Evolutionary conservation across 208 protist species (phyloP).

Genomic region (Jaenimonas drosophilae): DNA sequence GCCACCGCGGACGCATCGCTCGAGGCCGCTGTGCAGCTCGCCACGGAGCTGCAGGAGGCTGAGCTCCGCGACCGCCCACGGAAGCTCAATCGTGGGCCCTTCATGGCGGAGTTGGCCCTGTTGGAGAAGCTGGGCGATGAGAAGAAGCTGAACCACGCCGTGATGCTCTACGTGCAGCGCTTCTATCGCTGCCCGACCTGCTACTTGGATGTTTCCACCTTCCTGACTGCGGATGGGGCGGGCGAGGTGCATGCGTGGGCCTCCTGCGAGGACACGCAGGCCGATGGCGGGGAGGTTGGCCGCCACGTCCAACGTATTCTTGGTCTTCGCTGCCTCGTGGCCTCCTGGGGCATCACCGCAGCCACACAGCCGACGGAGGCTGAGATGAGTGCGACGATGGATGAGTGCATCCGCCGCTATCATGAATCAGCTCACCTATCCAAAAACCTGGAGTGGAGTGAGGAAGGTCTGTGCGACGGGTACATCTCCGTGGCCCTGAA

Average conservation of each 20-base stretch:
- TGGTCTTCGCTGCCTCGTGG: conserved; percentile 61
- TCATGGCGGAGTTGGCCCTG: conserved; percentile 64
- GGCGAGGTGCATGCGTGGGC: conserved; percentile 55
- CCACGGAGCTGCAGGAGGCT: conserved; percentile 1
- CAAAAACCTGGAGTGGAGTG: conserved; percentile 54
- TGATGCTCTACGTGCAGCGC: conserved; percentile 54
- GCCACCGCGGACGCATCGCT: background rate
- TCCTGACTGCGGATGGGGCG: conserved; percentile 38
- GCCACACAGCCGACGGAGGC: conserved; percentile 16
- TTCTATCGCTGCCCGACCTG: conserved; percentile 70
- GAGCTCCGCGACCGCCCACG: conserved; percentile 8
- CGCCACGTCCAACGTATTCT: conserved; percentile 51
- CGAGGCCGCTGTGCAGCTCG: background rate
- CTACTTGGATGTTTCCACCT: conserved; percentile 80
- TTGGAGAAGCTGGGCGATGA: conserved; percentile 16
- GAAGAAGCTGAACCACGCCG: conserved; percentile 17
- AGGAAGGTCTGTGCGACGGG: conserved; percentile 74
- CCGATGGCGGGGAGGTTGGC: background rate
- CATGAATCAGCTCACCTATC: conserved; percentile 38
- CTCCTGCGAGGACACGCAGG: background rate
- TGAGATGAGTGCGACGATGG: conserved; percentile 30
- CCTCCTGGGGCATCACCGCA: conserved; percentile 31
- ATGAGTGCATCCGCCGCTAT: conserved; percentile 30
- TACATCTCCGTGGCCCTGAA: conserved; percentile 74
- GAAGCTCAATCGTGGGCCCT: conserved; percentile 58